Conservation (phyloP, 1,139 yeast genomes). For the Hyphopichia wangnamkhiaoensis region DNA sequence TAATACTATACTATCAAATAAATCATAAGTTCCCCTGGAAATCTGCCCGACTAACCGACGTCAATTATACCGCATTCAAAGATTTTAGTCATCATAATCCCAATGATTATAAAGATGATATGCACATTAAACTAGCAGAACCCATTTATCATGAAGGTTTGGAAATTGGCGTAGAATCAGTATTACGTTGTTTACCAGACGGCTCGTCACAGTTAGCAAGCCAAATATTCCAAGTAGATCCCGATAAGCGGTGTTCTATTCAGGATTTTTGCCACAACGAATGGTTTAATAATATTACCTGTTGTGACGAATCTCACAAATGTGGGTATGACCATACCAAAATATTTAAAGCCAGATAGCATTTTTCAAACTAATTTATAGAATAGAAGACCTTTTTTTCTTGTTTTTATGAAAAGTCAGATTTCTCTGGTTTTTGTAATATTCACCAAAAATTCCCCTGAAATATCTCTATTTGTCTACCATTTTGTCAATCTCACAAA, state of each 20-base stretch:
- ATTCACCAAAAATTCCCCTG: no score
- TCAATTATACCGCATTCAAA: constrained; percentile 13
- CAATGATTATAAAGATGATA: neutral
- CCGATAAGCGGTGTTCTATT: constrained; percentile 15
- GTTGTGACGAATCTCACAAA: constrained; percentile 10
- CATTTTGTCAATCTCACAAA: no score
- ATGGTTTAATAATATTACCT: constrained; percentile 17
- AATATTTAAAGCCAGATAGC: neutral
- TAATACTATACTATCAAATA: constrained; percentile 37
- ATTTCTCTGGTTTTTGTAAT: no score
- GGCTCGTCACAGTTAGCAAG: constrained; percentile 11
- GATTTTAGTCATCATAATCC: neutral
- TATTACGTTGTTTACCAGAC: constrained; percentile 10
- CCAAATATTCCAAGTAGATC: constrained; percentile 17
- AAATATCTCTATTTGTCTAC: no score
- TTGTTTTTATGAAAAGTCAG: no score
- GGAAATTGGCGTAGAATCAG: constrained; percentile 9
- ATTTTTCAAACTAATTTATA: no score
- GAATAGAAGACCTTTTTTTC: no score
- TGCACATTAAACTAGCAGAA: neutral
- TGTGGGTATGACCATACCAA: constrained; percentile 17
- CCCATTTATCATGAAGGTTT: constrained; percentile 6
- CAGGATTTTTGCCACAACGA: constrained; percentile 11
- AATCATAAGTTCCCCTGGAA: constrained; percentile 37
- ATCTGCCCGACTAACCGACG: constrained; percentile 27